Base-by-base conservation (phyloP, 192 early-diverging fungal genomes). In the Mortierella antarctica region DNA sequence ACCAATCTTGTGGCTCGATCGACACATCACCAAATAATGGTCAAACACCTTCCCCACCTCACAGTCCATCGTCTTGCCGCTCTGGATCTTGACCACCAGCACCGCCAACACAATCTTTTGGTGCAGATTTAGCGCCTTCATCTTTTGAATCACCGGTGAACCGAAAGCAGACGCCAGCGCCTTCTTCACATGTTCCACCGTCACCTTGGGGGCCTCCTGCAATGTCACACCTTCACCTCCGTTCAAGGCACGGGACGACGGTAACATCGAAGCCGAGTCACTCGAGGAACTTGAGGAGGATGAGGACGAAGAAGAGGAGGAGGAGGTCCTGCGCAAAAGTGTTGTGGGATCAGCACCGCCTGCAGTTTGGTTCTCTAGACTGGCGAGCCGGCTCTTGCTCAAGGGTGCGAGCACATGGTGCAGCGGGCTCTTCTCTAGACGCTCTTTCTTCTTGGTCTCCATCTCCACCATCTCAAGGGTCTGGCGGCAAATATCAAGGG, bases 401-500 rank as follows among this genome's bases (percentile, higher is more conserved):
- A 73, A 45, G 5, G 71, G 71, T 0, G 70, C 49, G 42, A 6
- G n/a, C 50, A 41, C 63, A 41, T 50, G 50, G 31, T 65, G 49
- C 49, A 47, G 63, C 5, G n/a, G 62, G 18, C 48, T 57, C 47
- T 84, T 83, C n/a, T 85, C 86, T 47, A 86, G 63, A 2, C 66
- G 60, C 21, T 73, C 56, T 52, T 83, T 86, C 61, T 79, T 84
- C 79, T 87, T 86, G 63, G 74, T 57, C 82, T 96, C 94, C 15
- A 74, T 63, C 74, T 97, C 95, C 1, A 89, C 91, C 57, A 94
- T 78, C 84, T 96, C 95, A 66, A 98, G 89, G 17, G 96, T 93
- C 70, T 94, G 93, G 7, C 93, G 93, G 73, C 93, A 94, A 40
- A 95, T 90, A 82, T 95, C 93, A 46, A 95, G 75, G 0, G 93